phyloP scores from a whole-genome alignment of 2,329 filamentous ascomycete genomes.

The Dothideomycetidae sp. region DNA sequence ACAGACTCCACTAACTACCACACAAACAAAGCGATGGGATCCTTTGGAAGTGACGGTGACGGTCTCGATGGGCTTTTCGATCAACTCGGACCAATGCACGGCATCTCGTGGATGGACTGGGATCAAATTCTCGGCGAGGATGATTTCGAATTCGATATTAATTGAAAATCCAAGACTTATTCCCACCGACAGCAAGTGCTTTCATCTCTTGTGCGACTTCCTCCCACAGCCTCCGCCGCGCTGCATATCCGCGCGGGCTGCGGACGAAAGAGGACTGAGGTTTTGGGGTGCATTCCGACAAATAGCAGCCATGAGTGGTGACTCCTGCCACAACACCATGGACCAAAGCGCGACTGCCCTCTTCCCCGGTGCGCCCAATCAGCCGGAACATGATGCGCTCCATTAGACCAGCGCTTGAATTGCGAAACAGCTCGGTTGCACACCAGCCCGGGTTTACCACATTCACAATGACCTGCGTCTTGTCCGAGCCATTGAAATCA shows the following conservation, averaged over 20 bases:
- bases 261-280: slow-evolving; percentile 22
- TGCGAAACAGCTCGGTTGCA: slow-evolving; percentile 30
- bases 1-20: too few species aligned
- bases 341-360: slow-evolving; percentile 29
- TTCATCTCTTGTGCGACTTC: slow-evolving; percentile 27
- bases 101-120: not conserved
- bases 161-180: too few species aligned
- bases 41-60: too few species aligned
- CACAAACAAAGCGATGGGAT: too few species aligned
- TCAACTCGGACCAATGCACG: not conserved
- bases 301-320: slow-evolving; percentile 29
- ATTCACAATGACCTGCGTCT: slow-evolving; percentile 33
- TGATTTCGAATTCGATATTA: not conserved
- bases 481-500: not conserved
- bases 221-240: slow-evolving; percentile 26
- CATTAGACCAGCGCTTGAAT: not conserved
- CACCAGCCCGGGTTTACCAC: slow-evolving; percentile 41
- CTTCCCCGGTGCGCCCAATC: slow-evolving; percentile 26
- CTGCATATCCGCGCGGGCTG: slow-evolving; percentile 23
- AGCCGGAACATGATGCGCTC: slow-evolving; percentile 19
- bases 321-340: slow-evolving; percentile 23
- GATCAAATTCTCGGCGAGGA: not conserved
- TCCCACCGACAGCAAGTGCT: too few species aligned
- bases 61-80: too few species aligned
- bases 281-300: slow-evolving; percentile 23